A percentile compares a stretch with the other conserved stretches of the same genome.
These are phyloP conservation scores for Catunica adiposa DNA, from an alignment of 2,329 filamentous ascomycete genomes.

Conservation along the genomic window DNA sequence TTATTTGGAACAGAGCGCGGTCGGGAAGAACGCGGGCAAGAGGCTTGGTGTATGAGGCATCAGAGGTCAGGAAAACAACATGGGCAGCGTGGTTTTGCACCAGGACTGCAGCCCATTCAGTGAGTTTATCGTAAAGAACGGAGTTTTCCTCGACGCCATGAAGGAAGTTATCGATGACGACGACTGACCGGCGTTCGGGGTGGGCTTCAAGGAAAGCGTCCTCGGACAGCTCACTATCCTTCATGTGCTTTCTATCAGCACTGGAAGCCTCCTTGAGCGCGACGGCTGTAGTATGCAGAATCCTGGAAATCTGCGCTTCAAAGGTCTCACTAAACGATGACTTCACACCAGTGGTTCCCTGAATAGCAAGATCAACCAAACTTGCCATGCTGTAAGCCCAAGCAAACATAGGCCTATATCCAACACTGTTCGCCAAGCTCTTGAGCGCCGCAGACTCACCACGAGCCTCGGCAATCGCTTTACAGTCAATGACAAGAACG, in stretches of 20 bases:
- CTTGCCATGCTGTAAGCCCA: constrained; percentile 94
- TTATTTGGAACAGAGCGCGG: constrained; percentile 72
- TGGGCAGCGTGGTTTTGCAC: constrained; percentile 82
- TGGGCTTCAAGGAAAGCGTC: constrained; percentile 85
- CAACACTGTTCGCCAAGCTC: constrained; percentile 64
- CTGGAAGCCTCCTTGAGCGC: constrained; percentile 60
- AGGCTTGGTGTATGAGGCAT: constrained; percentile 75
- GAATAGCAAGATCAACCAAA: constrained; percentile 78
- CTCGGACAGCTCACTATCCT: constrained; percentile 54
- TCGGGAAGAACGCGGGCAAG: constrained; percentile 78
- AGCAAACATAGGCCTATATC: constrained; percentile 84
- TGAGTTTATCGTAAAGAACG: constrained; percentile 60
- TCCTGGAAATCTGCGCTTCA: constrained; percentile 77
- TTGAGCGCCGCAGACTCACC: constrained; percentile 77
- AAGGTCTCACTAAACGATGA: constrained; percentile 86
- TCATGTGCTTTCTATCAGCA: constrained; percentile 43
- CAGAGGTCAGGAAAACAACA: constrained; percentile 84
- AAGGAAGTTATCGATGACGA: constrained; percentile 84
- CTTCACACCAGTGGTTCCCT: constrained; percentile 86
- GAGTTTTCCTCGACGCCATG: constrained; percentile 51
- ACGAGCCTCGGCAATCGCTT: constrained; percentile 76
- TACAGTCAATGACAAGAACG: constrained; percentile 79
- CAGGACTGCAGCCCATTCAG: constrained; percentile 77
- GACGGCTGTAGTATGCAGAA: constrained; percentile 64
- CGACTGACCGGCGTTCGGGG: constrained; percentile 63